These are phyloP conservation scores for Withania somnifera DNA, from an alignment of 305 asterid species.

Conservation along the genomic window DNA sequence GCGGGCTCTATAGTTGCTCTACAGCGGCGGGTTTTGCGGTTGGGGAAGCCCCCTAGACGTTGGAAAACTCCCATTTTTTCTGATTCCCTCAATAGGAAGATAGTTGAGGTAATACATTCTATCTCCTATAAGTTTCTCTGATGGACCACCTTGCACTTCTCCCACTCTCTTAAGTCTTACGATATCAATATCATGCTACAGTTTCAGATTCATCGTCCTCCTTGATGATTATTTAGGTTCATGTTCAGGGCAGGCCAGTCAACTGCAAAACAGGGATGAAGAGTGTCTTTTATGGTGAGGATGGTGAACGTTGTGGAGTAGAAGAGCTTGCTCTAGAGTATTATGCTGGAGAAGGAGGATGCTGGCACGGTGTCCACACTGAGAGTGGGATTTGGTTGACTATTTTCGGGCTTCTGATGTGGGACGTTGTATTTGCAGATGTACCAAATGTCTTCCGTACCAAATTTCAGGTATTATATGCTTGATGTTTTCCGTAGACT, in stretches of 20 bases:
- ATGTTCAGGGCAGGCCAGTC: constrained; percentile 77
- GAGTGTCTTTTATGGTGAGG: constrained; percentile 78
- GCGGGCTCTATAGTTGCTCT: constrained; percentile 85
- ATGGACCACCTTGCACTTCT: background rate
- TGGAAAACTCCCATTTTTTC: constrained; percentile 81
- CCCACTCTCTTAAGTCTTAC: background rate
- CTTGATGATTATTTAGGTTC: constrained; percentile 34
- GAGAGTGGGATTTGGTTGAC: constrained; percentile 98
- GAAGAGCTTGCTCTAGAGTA: constrained; percentile 89
- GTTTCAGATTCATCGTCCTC: background rate
- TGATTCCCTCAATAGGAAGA: constrained; percentile 52
- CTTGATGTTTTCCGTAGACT: background rate
- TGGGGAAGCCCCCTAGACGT: constrained; percentile 96
- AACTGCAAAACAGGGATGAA: constrained; percentile 61
- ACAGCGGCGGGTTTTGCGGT: constrained; percentile 65
- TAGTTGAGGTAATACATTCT: constrained; percentile 47
- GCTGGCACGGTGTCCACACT: constrained; percentile 87
- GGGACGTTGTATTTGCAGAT: constrained; percentile 74
- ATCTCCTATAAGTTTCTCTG: background rate
- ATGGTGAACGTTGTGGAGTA: constrained; percentile 81
- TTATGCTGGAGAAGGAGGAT: constrained; percentile 88
- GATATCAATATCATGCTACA: background rate
- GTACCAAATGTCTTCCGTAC: constrained; percentile 77
- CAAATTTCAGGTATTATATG: constrained; percentile 63
- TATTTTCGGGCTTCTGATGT: constrained; percentile 80